Base-by-base conservation (phyloP, 495 filamentous ascomycete genomes). In the Cudoniella acicularis region DNA sequence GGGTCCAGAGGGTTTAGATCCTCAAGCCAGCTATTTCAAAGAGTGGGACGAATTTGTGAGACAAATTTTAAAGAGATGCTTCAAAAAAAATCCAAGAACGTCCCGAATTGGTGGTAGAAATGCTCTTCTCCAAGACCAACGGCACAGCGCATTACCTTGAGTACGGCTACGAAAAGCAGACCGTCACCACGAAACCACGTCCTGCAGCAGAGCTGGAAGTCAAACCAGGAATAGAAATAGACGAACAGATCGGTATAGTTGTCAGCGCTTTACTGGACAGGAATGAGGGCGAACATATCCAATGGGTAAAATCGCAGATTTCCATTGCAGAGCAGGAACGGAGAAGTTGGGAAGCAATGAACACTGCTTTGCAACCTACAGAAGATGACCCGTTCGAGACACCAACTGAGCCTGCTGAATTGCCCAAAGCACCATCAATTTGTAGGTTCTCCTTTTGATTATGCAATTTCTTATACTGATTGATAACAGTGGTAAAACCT, bases 61-160 rank as follows among this genome's bases (percentile, higher is more conserved):
- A 64, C 91, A 97, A 57, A 78, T 94, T 24, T 73, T 97, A 27
- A 88, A 82, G 63, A 86, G 80, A 64, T 79, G 91, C 57, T 72
- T 85, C 18, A 87, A 89, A 68, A 96, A n/a, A 92, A 70, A 77
- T 98, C 8, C 80, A 94, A 50, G 84, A 93, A 61, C 82, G 89
- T 52, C 91, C 91, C 2, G 90, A 89, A 50, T 70, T 97, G 54
- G 80, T 90, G 52, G 87, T 92, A 3, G 95, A 98, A 69, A 72
- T 99, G 71, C 77, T 99, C 11, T 99, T 99, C 70, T 92, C 88
- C 69, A 99, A 99, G 72, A 90, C 91, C 64, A 86, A 85, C 55
- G 81, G 81, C 1, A 96, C 92, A 0, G 80, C 87, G 0, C 88
- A 86, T 70, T 98, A 90, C 67, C 79, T 99, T 2, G 90, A 97